These are phyloP conservation scores for Claviceps africana DNA, from an alignment of 2,329 filamentous ascomycete species.

Conservation along the genomic window DNA sequence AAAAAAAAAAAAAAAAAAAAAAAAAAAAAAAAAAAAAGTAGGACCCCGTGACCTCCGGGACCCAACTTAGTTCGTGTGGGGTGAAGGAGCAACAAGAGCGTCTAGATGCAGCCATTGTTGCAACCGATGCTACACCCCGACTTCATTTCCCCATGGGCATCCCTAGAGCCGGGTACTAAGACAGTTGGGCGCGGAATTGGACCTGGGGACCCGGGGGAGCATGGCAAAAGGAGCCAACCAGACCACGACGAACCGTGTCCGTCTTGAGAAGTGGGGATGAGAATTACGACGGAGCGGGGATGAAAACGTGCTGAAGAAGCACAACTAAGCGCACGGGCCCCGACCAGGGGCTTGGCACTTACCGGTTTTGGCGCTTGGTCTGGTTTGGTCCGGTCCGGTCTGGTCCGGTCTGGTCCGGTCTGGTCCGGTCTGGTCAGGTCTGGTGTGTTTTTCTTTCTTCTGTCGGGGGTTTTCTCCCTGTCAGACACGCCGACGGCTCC, in stretches of 20 bases:
- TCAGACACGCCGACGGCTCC: background rate
- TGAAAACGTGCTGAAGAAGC: background rate
- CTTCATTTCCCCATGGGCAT: conserved; percentile 3
- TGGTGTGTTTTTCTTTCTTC: too few relatives aligned
- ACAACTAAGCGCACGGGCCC: background rate
- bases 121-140: conserved; percentile 1
- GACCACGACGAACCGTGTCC: background rate
- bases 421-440: background rate
- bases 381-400: background rate
- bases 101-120: background rate
- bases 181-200: background rate
- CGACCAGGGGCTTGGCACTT: conserved; percentile 1
- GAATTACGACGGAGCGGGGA: background rate
- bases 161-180: background rate
- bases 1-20: too few relatives aligned
- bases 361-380: background rate
- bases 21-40: background rate
- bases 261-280: background rate
- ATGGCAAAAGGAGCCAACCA: background rate
- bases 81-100: background rate
- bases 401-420: too few relatives aligned
- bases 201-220: background rate
- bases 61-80: background rate
- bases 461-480: background rate
- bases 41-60: background rate